phyloP scores from a whole-genome alignment of 2,329 filamentous ascomycete genomes.

The Aspergillus transmontanensis region DNA sequence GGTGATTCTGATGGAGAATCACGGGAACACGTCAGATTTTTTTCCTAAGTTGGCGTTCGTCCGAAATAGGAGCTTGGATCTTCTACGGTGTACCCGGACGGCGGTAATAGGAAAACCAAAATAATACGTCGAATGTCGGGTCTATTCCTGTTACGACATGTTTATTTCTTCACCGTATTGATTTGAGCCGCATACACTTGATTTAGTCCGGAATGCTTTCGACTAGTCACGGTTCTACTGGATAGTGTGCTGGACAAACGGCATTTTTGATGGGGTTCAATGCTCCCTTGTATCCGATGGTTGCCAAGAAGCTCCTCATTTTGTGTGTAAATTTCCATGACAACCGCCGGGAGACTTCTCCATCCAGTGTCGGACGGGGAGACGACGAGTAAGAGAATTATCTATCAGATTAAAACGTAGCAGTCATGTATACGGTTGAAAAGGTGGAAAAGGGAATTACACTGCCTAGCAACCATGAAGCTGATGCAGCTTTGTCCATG shows the following conservation, averaged over 20 bases:
- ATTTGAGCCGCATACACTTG: not conserved
- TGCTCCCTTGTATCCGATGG: slow-evolving; percentile 21
- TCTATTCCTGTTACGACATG: not conserved
- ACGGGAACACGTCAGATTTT: slow-evolving; percentile 16
- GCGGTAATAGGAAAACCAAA: not conserved
- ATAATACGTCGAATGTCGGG: not conserved
- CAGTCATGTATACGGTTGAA: not conserved
- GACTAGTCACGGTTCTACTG: not conserved
- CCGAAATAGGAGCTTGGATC: slow-evolving; percentile 10
- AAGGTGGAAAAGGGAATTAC: slow-evolving; percentile 4
- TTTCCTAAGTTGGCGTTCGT: slow-evolving; percentile 9
- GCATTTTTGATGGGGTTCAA: slow-evolving; percentile 7
- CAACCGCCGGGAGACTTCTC: slow-evolving; percentile 13
- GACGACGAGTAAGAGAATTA: slow-evolving; percentile 1
- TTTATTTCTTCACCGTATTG: not conserved
- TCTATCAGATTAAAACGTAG: not conserved
- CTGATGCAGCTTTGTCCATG: slow-evolving; percentile 2
- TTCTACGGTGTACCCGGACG: not conserved
- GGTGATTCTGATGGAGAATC: slow-evolving; percentile 4
- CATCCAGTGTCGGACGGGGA: not conserved
- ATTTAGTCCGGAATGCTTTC: not conserved
- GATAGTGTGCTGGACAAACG: not conserved
- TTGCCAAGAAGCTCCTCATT: slow-evolving; percentile 28
- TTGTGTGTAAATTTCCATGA: slow-evolving; percentile 26
- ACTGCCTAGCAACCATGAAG: not conserved